A percentile compares a stretch with the other conserved stretches of the same genome.
phyloP scores from a whole-genome alignment of 805 yeast species.

The Cyberlindnera japonica region DNA sequence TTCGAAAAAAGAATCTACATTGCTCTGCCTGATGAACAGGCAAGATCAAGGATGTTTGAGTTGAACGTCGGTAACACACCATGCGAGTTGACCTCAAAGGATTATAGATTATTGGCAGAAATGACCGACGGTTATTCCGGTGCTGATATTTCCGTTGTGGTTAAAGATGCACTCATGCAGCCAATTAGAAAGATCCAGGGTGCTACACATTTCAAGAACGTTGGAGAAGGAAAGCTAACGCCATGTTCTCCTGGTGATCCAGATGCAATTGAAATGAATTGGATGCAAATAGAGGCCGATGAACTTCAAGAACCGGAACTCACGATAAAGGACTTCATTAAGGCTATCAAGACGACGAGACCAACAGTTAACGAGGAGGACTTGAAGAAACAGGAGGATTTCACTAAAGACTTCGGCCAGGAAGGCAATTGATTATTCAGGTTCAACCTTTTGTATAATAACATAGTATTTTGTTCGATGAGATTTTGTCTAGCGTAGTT shows the following conservation, averaged over 20 bases:
- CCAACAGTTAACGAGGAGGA: conserved; percentile 93
- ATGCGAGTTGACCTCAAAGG: conserved; percentile 68
- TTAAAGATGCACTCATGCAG: conserved; percentile 96
- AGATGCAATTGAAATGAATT: conserved; percentile 82
- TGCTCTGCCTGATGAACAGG: conserved; percentile 90
- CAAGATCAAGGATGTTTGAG: conserved; percentile 91
- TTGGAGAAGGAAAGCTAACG: conserved; percentile 51
- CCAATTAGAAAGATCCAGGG: conserved; percentile 93
- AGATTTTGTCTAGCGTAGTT: too few species aligned
- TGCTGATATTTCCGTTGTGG: conserved; percentile 94
- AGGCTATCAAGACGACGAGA: conserved; percentile 85
- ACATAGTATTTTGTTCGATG: too few species aligned
- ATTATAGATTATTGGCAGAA: conserved; percentile 74
- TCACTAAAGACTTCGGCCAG: conserved; percentile 94
- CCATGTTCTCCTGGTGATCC: conserved; percentile 98
- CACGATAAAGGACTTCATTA: conserved; percentile 86
- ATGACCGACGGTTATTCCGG: conserved; percentile 98
- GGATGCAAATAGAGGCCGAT: conserved; percentile 90
- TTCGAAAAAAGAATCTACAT: conserved; percentile 94
- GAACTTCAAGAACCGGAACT: conserved; percentile 87
- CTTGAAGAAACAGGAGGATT: conserved; percentile 75
- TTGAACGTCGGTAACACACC: conserved; percentile 90
- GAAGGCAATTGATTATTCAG: conserved; percentile 78
- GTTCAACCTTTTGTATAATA: not conserved
- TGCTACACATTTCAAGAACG: conserved; percentile 88